A percentile compares a stretch with the other conserved stretches of the same genome.
Conservation (phyloP, 495 filamentous ascomycete genomes). For the Pyronema omphalodes region DNA sequence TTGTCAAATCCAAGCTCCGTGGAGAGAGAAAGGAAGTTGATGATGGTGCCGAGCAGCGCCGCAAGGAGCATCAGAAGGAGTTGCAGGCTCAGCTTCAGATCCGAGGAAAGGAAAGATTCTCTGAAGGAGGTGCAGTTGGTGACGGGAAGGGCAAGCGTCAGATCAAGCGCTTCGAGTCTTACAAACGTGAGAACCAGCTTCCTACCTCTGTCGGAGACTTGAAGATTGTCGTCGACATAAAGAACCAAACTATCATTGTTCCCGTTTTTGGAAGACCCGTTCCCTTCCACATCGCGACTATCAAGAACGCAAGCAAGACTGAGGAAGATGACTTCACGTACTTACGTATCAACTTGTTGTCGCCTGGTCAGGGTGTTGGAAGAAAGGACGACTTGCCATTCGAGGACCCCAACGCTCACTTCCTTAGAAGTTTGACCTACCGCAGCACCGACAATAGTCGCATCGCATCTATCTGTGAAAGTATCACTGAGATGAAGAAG, state of each 20-base stretch:
- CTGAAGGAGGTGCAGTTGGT: conserved; percentile 48
- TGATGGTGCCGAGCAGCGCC: conserved; percentile 72
- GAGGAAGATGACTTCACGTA: conserved; percentile 88
- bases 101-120: conserved; percentile 66
- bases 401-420: conserved; percentile 88
- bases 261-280: conserved; percentile 96
- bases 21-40: conserved; percentile 74
- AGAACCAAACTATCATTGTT: conserved; percentile 74
- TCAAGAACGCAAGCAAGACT: conserved; percentile 93
- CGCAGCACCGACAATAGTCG: conserved; percentile 73
- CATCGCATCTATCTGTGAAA: conserved; percentile 69
- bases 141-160: conserved; percentile 88
- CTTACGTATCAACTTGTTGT: conserved; percentile 91
- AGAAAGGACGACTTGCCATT: conserved; percentile 90
- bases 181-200: conserved; percentile 94
- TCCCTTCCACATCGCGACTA: conserved; percentile 96
- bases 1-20: conserved; percentile 81
- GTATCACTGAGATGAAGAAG: conserved; percentile 88
- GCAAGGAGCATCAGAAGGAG: conserved; percentile 84
- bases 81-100: conserved; percentile 73
- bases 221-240: conserved; percentile 72
- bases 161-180: conserved; percentile 97
- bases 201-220: conserved; percentile 66
- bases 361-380: conserved; percentile 92
- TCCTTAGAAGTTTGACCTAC: conserved; percentile 86